Conservation (phyloP, 805 yeast genomes). For the Wickerhamiella spandovensis region DNA sequence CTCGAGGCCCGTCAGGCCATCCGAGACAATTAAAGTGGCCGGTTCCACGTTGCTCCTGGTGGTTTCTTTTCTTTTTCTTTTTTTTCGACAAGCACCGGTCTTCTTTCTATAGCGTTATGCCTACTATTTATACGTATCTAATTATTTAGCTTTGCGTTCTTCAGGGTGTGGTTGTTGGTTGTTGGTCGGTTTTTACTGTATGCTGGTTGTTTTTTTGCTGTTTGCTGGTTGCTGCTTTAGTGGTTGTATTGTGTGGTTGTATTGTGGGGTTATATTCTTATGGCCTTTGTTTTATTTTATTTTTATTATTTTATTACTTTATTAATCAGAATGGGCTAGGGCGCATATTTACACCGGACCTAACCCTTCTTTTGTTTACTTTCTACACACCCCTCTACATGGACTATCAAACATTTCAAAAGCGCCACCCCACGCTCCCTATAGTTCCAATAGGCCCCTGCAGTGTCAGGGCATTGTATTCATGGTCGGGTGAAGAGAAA, state of each 20-base stretch:
- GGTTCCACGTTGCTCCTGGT: not conserved
- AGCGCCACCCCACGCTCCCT: not conserved
- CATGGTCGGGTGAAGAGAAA: conserved; percentile 88
- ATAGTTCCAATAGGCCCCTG: conserved; percentile 36
- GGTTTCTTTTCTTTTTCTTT: not conserved
- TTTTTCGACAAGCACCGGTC: too few species aligned
- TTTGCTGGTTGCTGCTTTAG: too few species aligned
- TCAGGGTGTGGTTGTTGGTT: too few species aligned
- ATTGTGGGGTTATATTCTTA: too few species aligned
- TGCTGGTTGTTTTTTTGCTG: too few species aligned
- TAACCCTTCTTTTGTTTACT: not conserved
- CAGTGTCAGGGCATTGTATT: conserved; percentile 66
- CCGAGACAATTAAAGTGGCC: not conserved
- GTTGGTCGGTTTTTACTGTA: too few species aligned
- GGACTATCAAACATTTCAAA: not conserved
- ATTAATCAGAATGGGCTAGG: too few species aligned
- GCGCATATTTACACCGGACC: too few species aligned
- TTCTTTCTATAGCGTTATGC: not conserved
- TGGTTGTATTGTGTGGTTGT: too few species aligned
- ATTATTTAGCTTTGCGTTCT: not conserved
- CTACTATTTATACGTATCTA: not conserved
- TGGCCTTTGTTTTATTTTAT: too few species aligned
- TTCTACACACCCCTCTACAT: not conserved
- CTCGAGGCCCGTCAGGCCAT: conserved; percentile 37
- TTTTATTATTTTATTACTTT: too few species aligned